A percentile compares a stretch with the other conserved stretches of the same genome.
Evolutionary conservation across 2,329 filamentous ascomycete species (phyloP).

Genomic region (Diplodia intermedia): DNA sequence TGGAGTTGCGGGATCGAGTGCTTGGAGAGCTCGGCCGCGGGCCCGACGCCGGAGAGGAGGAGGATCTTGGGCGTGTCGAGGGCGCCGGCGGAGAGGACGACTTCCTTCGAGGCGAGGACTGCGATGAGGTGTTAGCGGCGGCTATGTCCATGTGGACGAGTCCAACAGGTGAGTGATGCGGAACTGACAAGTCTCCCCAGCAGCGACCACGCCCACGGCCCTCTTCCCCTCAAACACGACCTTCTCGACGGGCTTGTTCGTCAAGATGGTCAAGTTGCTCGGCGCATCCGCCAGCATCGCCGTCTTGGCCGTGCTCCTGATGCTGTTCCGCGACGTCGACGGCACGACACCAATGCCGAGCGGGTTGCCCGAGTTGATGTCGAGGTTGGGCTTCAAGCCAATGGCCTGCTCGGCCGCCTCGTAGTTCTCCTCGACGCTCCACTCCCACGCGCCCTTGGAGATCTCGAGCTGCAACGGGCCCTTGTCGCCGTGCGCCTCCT

Average conservation of each 20-base stretch:
- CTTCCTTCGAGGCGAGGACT: conserved; percentile 40
- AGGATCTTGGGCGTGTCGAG: conserved; percentile 51
- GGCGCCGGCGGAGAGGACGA: conserved; percentile 44
- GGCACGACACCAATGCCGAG: conserved; percentile 62
- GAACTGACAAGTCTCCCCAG: conserved; percentile 36
- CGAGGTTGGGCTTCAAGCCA: conserved; percentile 59
- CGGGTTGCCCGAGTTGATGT: conserved; percentile 66
- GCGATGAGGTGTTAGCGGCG: background rate
- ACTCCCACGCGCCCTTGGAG: conserved; percentile 56
- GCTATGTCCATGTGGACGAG: background rate
- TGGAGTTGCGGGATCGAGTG: conserved; percentile 53
- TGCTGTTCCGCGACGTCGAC: conserved; percentile 58
- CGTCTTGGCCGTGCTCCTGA: conserved; percentile 57
- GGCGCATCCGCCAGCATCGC: conserved; percentile 57
- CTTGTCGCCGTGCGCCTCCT: conserved; percentile 56
- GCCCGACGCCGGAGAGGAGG: conserved; percentile 59
- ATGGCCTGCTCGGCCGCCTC: conserved; percentile 48
- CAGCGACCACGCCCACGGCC: conserved; percentile 41
- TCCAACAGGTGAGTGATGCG: background rate
- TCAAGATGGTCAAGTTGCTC: conserved; percentile 61
- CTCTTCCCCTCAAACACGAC: conserved; percentile 41
- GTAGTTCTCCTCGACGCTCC: conserved; percentile 58
- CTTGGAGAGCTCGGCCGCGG: conserved; percentile 49
- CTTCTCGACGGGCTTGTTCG: conserved; percentile 54
- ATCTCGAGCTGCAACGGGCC: conserved; percentile 60